These are phyloP conservation scores for Apostasia shenzhenica DNA, from an alignment of 106 monocot species.

Conservation along the genomic window DNA sequence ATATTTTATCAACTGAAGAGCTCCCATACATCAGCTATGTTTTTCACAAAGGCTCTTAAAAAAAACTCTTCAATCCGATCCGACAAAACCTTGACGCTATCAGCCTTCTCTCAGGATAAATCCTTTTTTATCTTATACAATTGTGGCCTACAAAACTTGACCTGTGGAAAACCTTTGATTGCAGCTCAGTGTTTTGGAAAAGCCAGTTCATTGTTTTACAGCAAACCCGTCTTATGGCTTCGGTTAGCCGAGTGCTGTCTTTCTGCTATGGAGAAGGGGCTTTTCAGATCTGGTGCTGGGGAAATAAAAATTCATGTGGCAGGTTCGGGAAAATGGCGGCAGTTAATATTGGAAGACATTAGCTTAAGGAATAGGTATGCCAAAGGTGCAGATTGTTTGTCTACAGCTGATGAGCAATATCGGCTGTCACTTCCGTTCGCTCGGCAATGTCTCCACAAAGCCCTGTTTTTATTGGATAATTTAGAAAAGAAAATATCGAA, in stretches of 20 bases:
- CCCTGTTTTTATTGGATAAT: conserved; percentile 45
- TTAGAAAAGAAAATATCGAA: conserved; percentile 22
- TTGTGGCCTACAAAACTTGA: conserved; percentile 65
- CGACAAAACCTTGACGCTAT: conserved; percentile 57
- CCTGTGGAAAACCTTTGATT: conserved; percentile 51
- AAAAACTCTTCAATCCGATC: conserved; percentile 19
- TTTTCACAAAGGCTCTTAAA: conserved; percentile 62
- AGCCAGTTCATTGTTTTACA: conserved; percentile 39
- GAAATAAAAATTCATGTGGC: conserved; percentile 43
- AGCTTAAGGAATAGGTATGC: conserved; percentile 19
- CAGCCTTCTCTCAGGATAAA: conserved; percentile 69
- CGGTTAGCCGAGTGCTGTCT: conserved; percentile 82
- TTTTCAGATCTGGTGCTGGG: conserved; percentile 22
- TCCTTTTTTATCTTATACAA: conserved; percentile 63
- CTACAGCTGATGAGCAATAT: conserved; percentile 8
- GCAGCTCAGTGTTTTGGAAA: conserved; percentile 68
- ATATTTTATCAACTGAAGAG: conserved; percentile 57
- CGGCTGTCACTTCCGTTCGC: conserved; percentile 71
- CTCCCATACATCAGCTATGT: conserved; percentile 35
- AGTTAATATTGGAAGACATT: conserved; percentile 34
- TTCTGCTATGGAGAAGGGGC: conserved; percentile 57
- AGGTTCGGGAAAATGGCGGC: conserved; percentile 74
- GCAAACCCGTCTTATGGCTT: conserved; percentile 71
- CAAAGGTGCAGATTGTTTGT: conserved; percentile 8
- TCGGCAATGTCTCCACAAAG: conserved; percentile 58